Percentiles rank a stretch among this genome's conserved stretches.
Conservation (phyloP, 345 rosid genomes). For the Microthlaspi erraticum region DNA sequence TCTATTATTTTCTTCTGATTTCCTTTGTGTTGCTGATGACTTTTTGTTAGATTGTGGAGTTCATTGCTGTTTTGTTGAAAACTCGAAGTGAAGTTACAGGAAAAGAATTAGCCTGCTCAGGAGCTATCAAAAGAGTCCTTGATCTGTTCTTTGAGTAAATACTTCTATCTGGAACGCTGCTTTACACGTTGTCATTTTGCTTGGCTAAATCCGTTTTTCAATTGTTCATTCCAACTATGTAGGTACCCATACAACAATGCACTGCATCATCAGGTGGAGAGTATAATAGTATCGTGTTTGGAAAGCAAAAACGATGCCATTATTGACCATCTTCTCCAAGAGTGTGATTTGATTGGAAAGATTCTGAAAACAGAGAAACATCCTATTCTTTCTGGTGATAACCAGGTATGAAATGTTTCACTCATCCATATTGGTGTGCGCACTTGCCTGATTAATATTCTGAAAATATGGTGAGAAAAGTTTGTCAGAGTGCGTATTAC, state of each 20-base stretch:
- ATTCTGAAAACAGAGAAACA: slow-evolving; percentile 72
- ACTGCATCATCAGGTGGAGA: slow-evolving; percentile 94
- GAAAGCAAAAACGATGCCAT: slow-evolving; percentile 70
- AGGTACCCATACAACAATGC: slow-evolving; percentile 97
- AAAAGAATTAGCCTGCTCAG: slow-evolving; percentile 83
- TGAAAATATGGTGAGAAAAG: slow-evolving; percentile 5
- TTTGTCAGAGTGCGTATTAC: slow-evolving; percentile 10
- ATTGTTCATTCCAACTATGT: slow-evolving; percentile 39
- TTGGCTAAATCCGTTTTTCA: slow-evolving; percentile 27
- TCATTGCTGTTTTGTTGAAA: slow-evolving; percentile 84
- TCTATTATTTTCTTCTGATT: slow-evolving; percentile 6
- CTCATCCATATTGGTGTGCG: slow-evolving; percentile 18
- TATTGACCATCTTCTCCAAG: slow-evolving; percentile 77
- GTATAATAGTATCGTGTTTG: slow-evolving; percentile 76
- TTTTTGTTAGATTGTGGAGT: slow-evolving; percentile 84
- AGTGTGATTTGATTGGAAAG: slow-evolving; percentile 81
- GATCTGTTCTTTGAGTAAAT: slow-evolving; percentile 89
- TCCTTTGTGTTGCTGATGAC: slow-evolving; percentile 5
- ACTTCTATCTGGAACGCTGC: slow-evolving; percentile 28
- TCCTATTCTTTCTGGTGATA: slow-evolving; percentile 63
- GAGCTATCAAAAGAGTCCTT: slow-evolving; percentile 69
- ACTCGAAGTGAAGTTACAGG: slow-evolving; percentile 81
- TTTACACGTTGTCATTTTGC: slow-evolving; percentile 4
- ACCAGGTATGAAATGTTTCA: slow-evolving; percentile 49
- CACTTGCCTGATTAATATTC: not conserved